A percentile compares a stretch with the other conserved stretches of the same genome.
These are phyloP conservation scores for Grosmannia clavigera DNA, from an alignment of 2,329 filamentous ascomycete species.

Conservation along the genomic window DNA sequence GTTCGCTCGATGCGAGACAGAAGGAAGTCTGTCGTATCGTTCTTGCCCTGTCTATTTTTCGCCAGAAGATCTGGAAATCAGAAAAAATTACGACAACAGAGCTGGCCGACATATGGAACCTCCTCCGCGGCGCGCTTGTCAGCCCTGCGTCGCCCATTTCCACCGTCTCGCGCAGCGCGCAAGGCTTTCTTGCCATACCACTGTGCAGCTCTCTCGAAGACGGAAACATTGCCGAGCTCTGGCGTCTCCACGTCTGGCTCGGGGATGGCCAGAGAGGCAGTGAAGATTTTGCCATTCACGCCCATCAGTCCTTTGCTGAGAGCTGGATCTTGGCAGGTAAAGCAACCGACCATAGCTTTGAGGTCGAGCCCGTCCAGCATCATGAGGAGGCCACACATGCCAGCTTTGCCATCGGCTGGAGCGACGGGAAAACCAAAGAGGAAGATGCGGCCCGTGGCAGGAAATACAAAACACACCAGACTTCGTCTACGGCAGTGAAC, in stretches of 20 bases:
- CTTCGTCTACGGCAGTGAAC: slow-evolving; percentile 16
- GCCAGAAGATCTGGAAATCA: neutral
- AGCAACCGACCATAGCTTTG: slow-evolving; percentile 19
- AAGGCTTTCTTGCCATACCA: slow-evolving; percentile 22
- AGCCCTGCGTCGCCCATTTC: neutral
- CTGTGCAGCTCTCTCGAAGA: slow-evolving; percentile 22
- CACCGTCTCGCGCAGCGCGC: slow-evolving; percentile 15
- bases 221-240: slow-evolving; percentile 21
- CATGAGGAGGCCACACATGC: slow-evolving; percentile 17
- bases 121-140: neutral
- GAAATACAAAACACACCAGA: slow-evolving; percentile 16
- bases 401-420: slow-evolving; percentile 18
- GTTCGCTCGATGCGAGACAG: neutral
- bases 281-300: slow-evolving; percentile 18
- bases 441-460: neutral
- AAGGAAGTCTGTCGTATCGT: neutral
- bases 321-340: slow-evolving; percentile 25
- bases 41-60: neutral
- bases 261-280: slow-evolving; percentile 19
- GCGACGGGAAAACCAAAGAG: slow-evolving; percentile 12
- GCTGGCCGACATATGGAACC: neutral
- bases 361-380: slow-evolving; percentile 11
- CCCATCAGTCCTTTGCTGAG: slow-evolving; percentile 22
- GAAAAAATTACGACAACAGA: neutral
- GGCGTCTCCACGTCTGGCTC: slow-evolving; percentile 23